Evolutionary conservation across 2,329 filamentous ascomycete species (phyloP).

Genomic region (Juglanconis sp.): DNA sequence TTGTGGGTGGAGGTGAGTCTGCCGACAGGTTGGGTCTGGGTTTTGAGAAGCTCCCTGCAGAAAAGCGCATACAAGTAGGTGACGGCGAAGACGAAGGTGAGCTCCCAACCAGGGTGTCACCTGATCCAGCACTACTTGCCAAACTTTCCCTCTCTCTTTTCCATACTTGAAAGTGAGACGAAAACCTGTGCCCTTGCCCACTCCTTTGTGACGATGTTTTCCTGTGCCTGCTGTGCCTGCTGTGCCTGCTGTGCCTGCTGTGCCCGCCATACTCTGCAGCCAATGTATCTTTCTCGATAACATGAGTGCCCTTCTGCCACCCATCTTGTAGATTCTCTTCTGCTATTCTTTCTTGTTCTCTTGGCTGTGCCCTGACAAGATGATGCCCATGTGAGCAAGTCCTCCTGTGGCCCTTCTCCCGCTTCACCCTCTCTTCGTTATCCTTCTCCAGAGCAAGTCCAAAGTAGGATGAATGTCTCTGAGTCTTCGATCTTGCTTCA

Average conservation of each 20-base stretch:
- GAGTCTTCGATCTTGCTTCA: neutral
- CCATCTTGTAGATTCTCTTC: neutral
- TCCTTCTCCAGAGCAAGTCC: neutral
- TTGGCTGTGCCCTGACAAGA: neutral
- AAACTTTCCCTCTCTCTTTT: neutral
- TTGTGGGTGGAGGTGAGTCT: neutral
- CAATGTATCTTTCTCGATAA: no score
- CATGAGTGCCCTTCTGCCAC: neutral
- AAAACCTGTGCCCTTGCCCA: neutral
- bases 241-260: neutral
- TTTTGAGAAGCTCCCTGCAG: neutral
- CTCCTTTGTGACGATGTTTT: neutral
- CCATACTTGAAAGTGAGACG: neutral
- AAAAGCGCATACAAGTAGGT: neutral
- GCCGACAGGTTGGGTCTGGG: neutral
- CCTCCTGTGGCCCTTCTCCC: neutral
- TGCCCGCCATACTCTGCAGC: neutral
- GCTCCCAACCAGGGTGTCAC: neutral
- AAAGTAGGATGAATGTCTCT: neutral
- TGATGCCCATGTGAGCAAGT: neutral
- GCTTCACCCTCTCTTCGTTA: neutral
- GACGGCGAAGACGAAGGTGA: neutral
- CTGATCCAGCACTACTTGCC: neutral
- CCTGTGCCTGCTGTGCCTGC: neutral
- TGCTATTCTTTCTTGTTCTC: neutral